Evolutionary conservation across 768 basidiomycete genomes (phyloP).

Genomic region (Phlebiopsis gigantea): DNA sequence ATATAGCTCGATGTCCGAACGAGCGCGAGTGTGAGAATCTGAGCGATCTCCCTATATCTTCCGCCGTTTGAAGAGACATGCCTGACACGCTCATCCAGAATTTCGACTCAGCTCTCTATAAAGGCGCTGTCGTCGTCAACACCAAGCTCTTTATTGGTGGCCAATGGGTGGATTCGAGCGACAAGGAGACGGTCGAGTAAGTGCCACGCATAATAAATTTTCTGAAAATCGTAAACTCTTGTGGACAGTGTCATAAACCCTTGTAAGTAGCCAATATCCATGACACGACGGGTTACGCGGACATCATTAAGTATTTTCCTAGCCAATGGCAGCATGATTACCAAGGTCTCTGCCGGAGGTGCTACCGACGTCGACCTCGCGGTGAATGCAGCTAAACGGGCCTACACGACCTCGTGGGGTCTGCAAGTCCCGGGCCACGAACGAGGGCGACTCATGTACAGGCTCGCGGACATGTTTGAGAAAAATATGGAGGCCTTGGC

Average conservation of each 20-base stretch:
- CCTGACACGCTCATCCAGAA: slow-evolving; percentile 18
- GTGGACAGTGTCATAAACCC: slow-evolving; percentile 3
- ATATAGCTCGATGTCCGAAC: too few relatives aligned
- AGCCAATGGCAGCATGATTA: slow-evolving; percentile 35
- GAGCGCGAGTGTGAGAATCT: too few relatives aligned
- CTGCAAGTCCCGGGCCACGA: slow-evolving; percentile 35
- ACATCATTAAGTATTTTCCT: neutral
- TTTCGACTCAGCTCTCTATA: slow-evolving; percentile 23
- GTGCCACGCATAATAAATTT: neutral
- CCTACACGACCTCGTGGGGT: slow-evolving; percentile 45
- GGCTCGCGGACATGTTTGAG: slow-evolving; percentile 49
- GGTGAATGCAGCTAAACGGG: slow-evolving; percentile 35
- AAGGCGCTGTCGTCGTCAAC: slow-evolving; percentile 20
- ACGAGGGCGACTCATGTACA: slow-evolving; percentile 38
- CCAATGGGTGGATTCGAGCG: slow-evolving; percentile 18
- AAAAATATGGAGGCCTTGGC: slow-evolving; percentile 39
- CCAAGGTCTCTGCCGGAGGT: slow-evolving; percentile 29
- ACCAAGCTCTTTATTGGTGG: slow-evolving; percentile 40
- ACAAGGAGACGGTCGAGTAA: slow-evolving; percentile 9
- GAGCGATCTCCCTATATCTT: too few relatives aligned
- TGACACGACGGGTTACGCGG: neutral
- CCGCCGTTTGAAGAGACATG: too few relatives aligned
- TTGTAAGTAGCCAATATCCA: neutral
- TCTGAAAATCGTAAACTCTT: neutral
- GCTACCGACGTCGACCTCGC: slow-evolving; percentile 41